phyloP scores from a whole-genome alignment of 345 rosid species.

The Salix udensis region DNA sequence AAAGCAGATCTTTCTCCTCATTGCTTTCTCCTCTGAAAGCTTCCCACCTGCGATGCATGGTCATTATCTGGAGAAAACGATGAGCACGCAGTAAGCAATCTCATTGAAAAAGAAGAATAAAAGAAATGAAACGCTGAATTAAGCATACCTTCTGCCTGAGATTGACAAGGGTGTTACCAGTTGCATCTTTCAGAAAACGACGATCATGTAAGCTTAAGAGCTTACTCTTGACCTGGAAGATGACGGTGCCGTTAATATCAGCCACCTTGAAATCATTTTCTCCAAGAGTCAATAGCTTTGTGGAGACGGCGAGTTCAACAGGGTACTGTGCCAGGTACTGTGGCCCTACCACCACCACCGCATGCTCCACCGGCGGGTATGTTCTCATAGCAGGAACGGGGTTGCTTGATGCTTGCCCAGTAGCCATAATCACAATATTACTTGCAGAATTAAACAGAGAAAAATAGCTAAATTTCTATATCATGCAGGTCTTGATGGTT shows the following conservation, averaged over 20 bases:
- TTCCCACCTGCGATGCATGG: conserved; percentile 40
- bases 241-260: conserved; percentile 24
- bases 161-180: conserved; percentile 27
- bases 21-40: conserved; percentile 32
- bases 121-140: no score
- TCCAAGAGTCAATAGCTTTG: conserved; percentile 15
- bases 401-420: neutral
- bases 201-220: conserved; percentile 26
- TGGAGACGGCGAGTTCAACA: conserved; percentile 5
- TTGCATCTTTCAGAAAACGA: conserved; percentile 29
- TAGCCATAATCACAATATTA: neutral
- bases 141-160: conserved; percentile 43
- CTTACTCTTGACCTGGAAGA: conserved; percentile 33
- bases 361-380: neutral
- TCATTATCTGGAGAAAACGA: conserved; percentile 15
- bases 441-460: neutral
- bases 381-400: conserved; percentile 20
- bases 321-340: conserved; percentile 29
- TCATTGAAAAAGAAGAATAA: no score
- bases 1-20: conserved; percentile 19
- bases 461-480: neutral
- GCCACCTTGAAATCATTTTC: conserved; percentile 21
- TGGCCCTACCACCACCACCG: conserved; percentile 33
- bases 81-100: neutral
- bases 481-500: neutral